A percentile compares a stretch with the other conserved stretches of the same genome.
phyloP scores from a whole-genome alignment of 2,329 filamentous ascomycete species.

The Plenodomus tracheiphilus region DNA sequence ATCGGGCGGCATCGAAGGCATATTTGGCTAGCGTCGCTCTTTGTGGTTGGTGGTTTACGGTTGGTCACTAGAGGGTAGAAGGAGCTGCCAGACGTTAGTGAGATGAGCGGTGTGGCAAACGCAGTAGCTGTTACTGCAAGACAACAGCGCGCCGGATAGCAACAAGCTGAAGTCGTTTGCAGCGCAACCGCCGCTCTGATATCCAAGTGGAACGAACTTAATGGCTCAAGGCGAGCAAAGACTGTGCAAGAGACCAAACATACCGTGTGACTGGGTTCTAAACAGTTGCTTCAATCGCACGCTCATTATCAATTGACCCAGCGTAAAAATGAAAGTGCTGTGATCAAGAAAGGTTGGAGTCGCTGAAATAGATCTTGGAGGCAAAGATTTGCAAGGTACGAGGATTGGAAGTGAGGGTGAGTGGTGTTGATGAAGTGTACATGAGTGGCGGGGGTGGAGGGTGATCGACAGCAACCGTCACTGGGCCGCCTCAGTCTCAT shows the following conservation, averaged over 20 bases:
- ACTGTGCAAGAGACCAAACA: conserved; percentile 9
- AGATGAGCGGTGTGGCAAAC: conserved; percentile 4
- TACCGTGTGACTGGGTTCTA: conserved; percentile 33
- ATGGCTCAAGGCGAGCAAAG: not conserved
- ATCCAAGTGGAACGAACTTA: not conserved
- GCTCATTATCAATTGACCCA: conserved; percentile 33
- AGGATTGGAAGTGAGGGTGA: conserved; percentile 5
- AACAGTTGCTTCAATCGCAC: conserved; percentile 33
- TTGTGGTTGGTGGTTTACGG: not conserved
- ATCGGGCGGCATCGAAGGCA: conserved; percentile 41
- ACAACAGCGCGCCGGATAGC: not conserved
- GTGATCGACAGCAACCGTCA: conserved; percentile 8
- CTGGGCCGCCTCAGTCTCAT: conserved; percentile 13
- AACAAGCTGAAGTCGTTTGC: not conserved
- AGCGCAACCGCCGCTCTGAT: not conserved
- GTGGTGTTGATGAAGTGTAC: conserved; percentile 9
- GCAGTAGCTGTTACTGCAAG: too few species aligned
- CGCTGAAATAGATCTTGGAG: conserved; percentile 9
- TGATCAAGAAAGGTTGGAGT: conserved; percentile 2
- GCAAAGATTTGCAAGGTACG: conserved; percentile 5
- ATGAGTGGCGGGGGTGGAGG: conserved; percentile 17
- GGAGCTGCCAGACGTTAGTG: conserved; percentile 19
- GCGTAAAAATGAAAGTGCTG: conserved; percentile 6
- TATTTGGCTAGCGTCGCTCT: conserved; percentile 11
- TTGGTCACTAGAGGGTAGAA: conserved; percentile 19